Evolutionary conservation across 306 rosid species (phyloP).

Genomic region (Alnus rubra): DNA sequence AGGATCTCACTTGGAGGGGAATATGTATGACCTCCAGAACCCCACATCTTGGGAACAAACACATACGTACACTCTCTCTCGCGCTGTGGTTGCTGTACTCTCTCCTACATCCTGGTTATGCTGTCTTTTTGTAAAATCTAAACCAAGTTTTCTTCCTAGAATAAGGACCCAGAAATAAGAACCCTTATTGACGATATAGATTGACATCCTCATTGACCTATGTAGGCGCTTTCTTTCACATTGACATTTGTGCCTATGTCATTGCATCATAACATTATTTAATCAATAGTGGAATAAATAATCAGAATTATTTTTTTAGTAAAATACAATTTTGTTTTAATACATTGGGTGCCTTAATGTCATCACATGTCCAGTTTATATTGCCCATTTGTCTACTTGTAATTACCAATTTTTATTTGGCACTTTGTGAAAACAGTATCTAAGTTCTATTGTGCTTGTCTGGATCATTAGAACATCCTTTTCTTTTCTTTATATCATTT

Average conservation of each 20-base stretch:
- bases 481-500: neutral
- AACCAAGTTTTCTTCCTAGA: neutral
- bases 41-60: neutral
- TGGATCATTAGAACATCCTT: neutral
- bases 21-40: neutral
- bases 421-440: neutral
- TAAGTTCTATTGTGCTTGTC: neutral
- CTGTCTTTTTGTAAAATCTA: neutral
- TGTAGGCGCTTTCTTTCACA: neutral
- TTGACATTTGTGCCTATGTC: neutral
- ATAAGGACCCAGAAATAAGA: neutral
- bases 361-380: neutral
- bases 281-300: neutral
- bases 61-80: neutral
- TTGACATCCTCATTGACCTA: neutral
- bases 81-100: neutral
- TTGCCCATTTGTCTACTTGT: neutral
- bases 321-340: neutral
- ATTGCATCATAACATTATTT: neutral
- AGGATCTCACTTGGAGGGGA: neutral
- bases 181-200: neutral
- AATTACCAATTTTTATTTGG: neutral
- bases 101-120: neutral
- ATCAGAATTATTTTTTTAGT: neutral
- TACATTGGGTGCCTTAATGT: neutral